A percentile compares a stretch with the other conserved stretches of the same genome.
These are phyloP conservation scores for Lentinula sp. DNA, from an alignment of 768 basidiomycete species.

Conservation along the genomic window DNA sequence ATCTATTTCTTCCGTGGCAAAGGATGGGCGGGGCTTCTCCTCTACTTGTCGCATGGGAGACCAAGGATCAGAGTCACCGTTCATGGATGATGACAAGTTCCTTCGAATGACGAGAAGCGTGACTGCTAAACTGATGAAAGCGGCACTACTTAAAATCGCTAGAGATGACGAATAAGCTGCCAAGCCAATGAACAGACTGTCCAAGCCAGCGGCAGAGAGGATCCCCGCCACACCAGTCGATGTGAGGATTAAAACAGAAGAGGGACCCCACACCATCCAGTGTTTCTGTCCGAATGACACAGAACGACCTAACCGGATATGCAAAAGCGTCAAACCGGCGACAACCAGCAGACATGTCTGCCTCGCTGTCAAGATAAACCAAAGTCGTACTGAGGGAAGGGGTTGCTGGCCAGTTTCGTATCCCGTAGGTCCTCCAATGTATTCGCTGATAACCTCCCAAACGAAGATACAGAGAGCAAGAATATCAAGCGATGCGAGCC, in stretches of 20 bases:
- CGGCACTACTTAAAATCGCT: slow-evolving; percentile 43
- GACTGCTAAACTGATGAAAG: slow-evolving; percentile 53
- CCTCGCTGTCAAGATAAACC: slow-evolving; percentile 60
- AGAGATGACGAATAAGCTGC: slow-evolving; percentile 49
- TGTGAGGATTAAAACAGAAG: slow-evolving; percentile 42
- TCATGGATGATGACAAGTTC: slow-evolving; percentile 49
- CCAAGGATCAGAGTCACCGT: slow-evolving; percentile 51
- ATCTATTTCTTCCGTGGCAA: slow-evolving; percentile 68
- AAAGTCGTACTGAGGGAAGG: slow-evolving; percentile 53
- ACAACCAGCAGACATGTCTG: slow-evolving; percentile 66
- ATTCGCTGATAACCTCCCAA: slow-evolving; percentile 59
- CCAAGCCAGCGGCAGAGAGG: slow-evolving; percentile 45
- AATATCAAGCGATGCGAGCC: slow-evolving; percentile 65
- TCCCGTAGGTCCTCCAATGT: slow-evolving; percentile 37
- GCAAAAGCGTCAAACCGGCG: slow-evolving; percentile 53
- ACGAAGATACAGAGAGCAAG: slow-evolving; percentile 55
- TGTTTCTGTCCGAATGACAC: slow-evolving; percentile 65
- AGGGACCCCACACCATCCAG: slow-evolving; percentile 71
- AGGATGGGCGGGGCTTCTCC: slow-evolving; percentile 54
- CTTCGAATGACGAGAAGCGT: slow-evolving; percentile 62
- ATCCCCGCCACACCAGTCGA: slow-evolving; percentile 58
- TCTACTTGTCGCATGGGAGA: slow-evolving; percentile 48
- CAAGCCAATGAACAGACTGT: slow-evolving; percentile 55
- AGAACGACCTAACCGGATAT: slow-evolving; percentile 65
- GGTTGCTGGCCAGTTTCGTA: slow-evolving; percentile 40